Evolutionary conservation across 371 early-diverging fungal genomes (phyloP), one percentile per base, ranked within the genome.

Genomic region (Zopfochytrium polystomum): DNA sequence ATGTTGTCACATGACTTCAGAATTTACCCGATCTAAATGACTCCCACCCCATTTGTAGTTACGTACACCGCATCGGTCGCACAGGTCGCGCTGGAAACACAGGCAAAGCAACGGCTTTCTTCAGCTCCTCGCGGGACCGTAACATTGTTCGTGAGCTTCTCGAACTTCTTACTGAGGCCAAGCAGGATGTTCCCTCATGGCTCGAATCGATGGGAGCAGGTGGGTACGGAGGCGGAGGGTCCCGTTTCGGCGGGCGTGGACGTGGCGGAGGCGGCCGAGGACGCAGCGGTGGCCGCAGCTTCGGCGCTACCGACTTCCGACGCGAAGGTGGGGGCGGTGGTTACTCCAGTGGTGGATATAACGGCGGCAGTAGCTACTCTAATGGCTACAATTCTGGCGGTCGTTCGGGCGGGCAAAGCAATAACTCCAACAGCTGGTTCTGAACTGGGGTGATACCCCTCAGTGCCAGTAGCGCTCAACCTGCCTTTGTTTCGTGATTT

Each of bases 1-100:
- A n/a, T n/a, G n/a, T n/a, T n/a, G n/a, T n/a, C n/a, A n/a, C n/a
- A n/a, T n/a, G n/a, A n/a, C n/a, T n/a, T n/a, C n/a, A n/a, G n/a
- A n/a, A n/a, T n/a, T n/a, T n/a, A n/a, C n/a, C n/a, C n/a, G n/a
- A n/a, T n/a, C n/a, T n/a, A n/a, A n/a, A n/a, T n/a, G n/a, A n/a
- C n/a, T n/a, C n/a, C n/a, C n/a, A n/a, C n/a, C n/a, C n/a, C n/a
- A n/a, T n/a, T n/a, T n/a, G n/a, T 80, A 72, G 78, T 3, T 78
- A 78, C 53, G 87, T 95, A 26, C 96, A 95, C 72, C 87, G 96
- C 60, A 91, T 92, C 54, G 99, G 99, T 90, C 29, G 99, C 87
- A 51, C 90, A 87, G 94, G 89, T 26, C 60, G 79, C 27, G 70
- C 78, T 52, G 81, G 81, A 31, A 82, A 77, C 20, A 89, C 89